Conservation (phyloP, 495 filamentous ascomycete genomes). For the Podospora pseudopauciseta region DNA sequence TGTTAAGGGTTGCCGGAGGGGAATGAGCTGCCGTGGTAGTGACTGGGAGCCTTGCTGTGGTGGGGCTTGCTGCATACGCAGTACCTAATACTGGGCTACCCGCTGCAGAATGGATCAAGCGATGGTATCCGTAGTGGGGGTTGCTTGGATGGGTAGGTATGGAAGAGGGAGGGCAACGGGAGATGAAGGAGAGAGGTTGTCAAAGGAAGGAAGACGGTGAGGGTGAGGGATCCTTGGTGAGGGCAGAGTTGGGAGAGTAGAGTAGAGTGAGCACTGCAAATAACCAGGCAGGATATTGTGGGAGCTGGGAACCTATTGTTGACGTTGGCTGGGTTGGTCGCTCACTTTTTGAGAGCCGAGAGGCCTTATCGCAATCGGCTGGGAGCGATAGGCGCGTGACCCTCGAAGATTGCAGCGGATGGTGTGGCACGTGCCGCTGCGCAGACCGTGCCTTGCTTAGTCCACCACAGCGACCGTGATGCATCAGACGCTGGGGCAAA, state of each 20-base stretch:
- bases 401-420: conserved; percentile 25
- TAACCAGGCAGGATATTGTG: neutral
- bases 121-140: conserved; percentile 1
- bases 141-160: neutral
- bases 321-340: conserved; percentile 7
- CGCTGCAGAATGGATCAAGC: conserved; percentile 1
- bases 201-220: too few species aligned
- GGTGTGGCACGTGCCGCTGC: conserved; percentile 29
- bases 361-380: conserved; percentile 29
- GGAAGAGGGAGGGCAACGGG: neutral
- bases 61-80: conserved; percentile 3
- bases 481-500: neutral
- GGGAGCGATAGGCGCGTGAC: conserved; percentile 34
- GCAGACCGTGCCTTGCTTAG: neutral
- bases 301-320: neutral
- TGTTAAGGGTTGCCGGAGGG: neutral
- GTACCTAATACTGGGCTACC: neutral
- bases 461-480: neutral
- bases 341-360: conserved; percentile 20
- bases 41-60: neutral
- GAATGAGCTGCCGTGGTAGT: neutral
- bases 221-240: neutral
- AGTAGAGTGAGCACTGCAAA: conserved; percentile 6
- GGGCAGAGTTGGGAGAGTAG: neutral
- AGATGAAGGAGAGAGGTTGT: too few species aligned